Conservation (phyloP, 2,329 filamentous ascomycete genomes). For the Ceratocystis alfenasii region DNA sequence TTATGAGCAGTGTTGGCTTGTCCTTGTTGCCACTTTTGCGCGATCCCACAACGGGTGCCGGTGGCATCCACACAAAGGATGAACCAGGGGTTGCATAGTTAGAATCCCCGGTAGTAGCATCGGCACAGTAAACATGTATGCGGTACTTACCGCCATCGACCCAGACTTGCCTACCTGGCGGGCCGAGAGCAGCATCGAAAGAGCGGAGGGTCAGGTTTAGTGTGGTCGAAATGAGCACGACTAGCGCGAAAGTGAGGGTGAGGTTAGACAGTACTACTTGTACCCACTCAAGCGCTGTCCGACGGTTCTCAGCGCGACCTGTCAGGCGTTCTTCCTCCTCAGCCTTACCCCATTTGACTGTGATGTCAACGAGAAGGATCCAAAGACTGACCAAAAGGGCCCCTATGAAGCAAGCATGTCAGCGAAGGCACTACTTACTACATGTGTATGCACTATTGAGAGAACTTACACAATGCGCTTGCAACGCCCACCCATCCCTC, state of each 20-base stretch:
- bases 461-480: conserved; percentile 55
- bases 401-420: conserved; percentile 34
- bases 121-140: conserved; percentile 69
- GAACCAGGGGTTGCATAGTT: neutral
- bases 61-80: neutral
- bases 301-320: conserved; percentile 72
- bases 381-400: conserved; percentile 67
- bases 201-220: conserved; percentile 71
- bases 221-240: conserved; percentile 65
- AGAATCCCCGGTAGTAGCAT: neutral
- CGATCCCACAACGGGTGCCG: neutral
- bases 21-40: conserved; percentile 26
- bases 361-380: conserved; percentile 65
- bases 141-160: conserved; percentile 78
- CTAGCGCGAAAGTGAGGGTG: conserved; percentile 56
- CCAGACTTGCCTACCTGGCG: conserved; percentile 63
- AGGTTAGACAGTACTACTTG: conserved; percentile 65
- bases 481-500: conserved; percentile 87
- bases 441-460: neutral
- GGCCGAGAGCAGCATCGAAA: conserved; percentile 60
- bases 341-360: conserved; percentile 80
- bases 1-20: conserved; percentile 71
- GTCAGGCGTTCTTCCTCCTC: conserved; percentile 90
- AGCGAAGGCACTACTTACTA: neutral
- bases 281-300: conserved; percentile 72